Evolutionary conservation across 2,329 filamentous ascomycete species (phyloP), one percentile per base, ranked within the genome.

Genomic region (Aspergillus flavus): DNA sequence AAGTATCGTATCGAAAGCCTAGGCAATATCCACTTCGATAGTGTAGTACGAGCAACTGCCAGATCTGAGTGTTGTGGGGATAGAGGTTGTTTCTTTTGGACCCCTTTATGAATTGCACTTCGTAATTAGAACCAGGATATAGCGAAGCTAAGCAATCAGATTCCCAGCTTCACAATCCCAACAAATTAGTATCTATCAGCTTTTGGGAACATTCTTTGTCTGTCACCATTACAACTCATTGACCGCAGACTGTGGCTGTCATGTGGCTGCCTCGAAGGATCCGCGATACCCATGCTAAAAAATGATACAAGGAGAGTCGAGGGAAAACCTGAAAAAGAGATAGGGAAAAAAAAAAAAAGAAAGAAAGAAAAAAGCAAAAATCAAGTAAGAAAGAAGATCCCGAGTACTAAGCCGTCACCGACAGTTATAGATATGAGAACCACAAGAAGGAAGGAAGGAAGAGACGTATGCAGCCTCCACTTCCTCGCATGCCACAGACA

Each of bases 221-320:
- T 58, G 46, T 57, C 48, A 32, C 39, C 26, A 52, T 55, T 56
- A 59, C 55, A 58, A 48, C 28, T 45, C 43, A 45, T 52, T 53
- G 36, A 57, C 55, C 54, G 39, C 46, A 21, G 43, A 34, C 58
- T 60, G 58, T 62, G 58, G 58, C 46, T 53, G 65, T 64, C 57
- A 53, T 54, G 66, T 69, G 63, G 68, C 63, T 64, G 56, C 55
- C 43, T 61, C 46, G 63, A 66, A 61, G 62, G 62, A 66, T 64
- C 64, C 64, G 64, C 66, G 64, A 55, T 62, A 69, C 56, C 64
- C 62, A 67, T 53, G 45, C 54, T 46, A 52, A 64, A 36, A 64
- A 67, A 58, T 53, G 16, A 54, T 54, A 54, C 50, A 54, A 54
- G 30, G 21, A 23, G 6, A 9, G 36, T 19, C 16, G 16, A 19